Conservation (phyloP, 2,329 filamentous ascomycete genomes). For the Endoconidiophora polonica region DNA sequence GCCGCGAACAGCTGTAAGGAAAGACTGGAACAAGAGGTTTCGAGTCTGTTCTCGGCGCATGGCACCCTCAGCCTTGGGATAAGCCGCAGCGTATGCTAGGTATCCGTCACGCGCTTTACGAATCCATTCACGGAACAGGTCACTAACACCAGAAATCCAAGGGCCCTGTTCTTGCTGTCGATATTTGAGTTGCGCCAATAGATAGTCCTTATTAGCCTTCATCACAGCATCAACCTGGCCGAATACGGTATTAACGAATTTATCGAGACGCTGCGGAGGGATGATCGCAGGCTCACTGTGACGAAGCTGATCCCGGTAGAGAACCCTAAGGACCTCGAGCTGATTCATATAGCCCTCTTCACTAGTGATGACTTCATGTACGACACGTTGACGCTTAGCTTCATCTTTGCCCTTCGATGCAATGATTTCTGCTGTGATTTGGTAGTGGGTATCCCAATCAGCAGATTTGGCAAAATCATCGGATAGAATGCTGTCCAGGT, state of each 20-base stretch:
- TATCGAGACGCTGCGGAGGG: slow-evolving; percentile 55
- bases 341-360: slow-evolving; percentile 86
- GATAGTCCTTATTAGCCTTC: slow-evolving; percentile 79
- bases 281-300: slow-evolving; percentile 66
- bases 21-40: slow-evolving; percentile 74
- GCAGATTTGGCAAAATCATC: slow-evolving; percentile 50
- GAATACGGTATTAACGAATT: slow-evolving; percentile 74
- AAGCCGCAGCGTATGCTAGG: slow-evolving; percentile 78
- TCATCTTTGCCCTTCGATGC: slow-evolving; percentile 67
- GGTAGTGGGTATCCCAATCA: slow-evolving; percentile 85
- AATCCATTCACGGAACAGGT: slow-evolving; percentile 97
- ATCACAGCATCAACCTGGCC: slow-evolving; percentile 80
- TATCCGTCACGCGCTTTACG: slow-evolving; percentile 80
- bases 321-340: slow-evolving; percentile 64
- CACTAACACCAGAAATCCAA: slow-evolving; percentile 85
- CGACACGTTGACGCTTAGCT: slow-evolving; percentile 76
- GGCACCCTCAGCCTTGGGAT: slow-evolving; percentile 67
- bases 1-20: slow-evolving; percentile 62
- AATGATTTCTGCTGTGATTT: slow-evolving; percentile 59
- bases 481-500: slow-evolving; percentile 56
- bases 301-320: slow-evolving; percentile 71
- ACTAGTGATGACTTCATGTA: slow-evolving; percentile 88
- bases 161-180: slow-evolving; percentile 92
- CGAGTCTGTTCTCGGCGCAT: slow-evolving; percentile 70
- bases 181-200: slow-evolving; percentile 88